Evolutionary conservation across 139 green algal genomes (phyloP), one percentile per base, ranked within the genome.

Genomic region (Chlorella sorokiniana): DNA sequence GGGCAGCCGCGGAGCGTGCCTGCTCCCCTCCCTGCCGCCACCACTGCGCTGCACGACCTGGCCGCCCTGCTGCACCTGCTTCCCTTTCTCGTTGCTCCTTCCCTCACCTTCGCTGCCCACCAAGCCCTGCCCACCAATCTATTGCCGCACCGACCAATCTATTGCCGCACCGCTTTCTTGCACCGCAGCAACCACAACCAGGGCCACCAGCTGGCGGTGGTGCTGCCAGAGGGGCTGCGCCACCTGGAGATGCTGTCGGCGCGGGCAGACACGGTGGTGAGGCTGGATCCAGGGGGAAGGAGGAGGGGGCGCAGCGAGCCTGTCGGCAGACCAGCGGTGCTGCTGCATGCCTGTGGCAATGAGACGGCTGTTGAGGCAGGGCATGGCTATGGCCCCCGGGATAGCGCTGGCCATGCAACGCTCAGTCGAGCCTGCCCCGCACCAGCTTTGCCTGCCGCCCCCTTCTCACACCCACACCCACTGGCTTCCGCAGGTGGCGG

Each of bases 221-320:
- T 22, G 75, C 59, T 81, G 75, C 75, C 75, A 0, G 40, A 56
- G 41, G 42, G 75, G 16, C 40, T 81, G 56, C 52, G 69, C 25
- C 75, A 71, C 40, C 75, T 81, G 59, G 75, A 81, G 59, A 38
- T 81, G 59, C 75, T 81, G 40, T 81, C 75, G 18, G 38, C 44
- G 59, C 75, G 62, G 29, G 59, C 59, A 3, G 59, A 56, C 40
- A 41, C 40, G 14, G 75, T 81, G 75, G 75, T 81, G 75, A 40
- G 73, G 22, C 35, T 10, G 16, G 56, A 65, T 33, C 56, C 56
- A 6, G 56, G 16, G 56, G 16, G 14, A 59, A 59, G 16, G 48
- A 25, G 48, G 16, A 11, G 16, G 48, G 14, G 48, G 48, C 14
- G 14, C 16, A 16, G 48, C 14, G 48, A 25, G 48, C 48, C 11